These are phyloP conservation scores for Anthoceros angustus DNA, from an alignment of 225 moss, liverwort and hornwort genomes.

Conservation along the genomic window DNA sequence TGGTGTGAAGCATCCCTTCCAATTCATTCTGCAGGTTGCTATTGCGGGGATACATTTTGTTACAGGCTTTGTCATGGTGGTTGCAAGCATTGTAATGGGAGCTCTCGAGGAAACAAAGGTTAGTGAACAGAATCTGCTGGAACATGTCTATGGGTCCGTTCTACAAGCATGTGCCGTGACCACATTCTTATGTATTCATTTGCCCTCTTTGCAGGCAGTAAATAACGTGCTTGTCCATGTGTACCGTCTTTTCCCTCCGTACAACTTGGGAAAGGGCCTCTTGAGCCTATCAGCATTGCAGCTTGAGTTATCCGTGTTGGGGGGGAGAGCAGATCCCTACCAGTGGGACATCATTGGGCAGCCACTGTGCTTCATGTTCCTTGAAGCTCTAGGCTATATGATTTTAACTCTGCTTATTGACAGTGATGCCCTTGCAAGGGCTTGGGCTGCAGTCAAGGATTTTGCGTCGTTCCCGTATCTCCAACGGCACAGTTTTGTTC, in stretches of 20 bases:
- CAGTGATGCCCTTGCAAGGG: conserved; percentile 40
- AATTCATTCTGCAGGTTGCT: conserved; percentile 50
- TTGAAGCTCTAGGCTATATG: conserved; percentile 65
- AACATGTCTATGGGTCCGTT: neutral
- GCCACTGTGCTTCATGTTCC: conserved; percentile 60
- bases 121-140: neutral
- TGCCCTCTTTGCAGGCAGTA: conserved; percentile 42
- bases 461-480: conserved; percentile 14
- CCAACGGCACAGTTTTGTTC: conserved; percentile 11
- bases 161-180: neutral
- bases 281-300: conserved; percentile 75
- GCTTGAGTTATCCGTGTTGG: conserved; percentile 41
- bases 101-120: conserved; percentile 87
- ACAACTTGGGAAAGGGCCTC: conserved; percentile 68
- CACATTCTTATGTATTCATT: neutral
- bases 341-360: conserved; percentile 66
- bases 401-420: conserved; percentile 64
- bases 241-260: conserved; percentile 75
- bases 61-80: conserved; percentile 85
- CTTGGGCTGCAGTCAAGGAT: conserved; percentile 13
- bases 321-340: conserved; percentile 33
- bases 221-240: conserved; percentile 57
- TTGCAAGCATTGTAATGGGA: conserved; percentile 83
- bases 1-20: neutral
- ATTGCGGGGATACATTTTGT: conserved; percentile 95